Conservation (phyloP, 306 rosid genomes). For the Lathyrus oleraceus region DNA sequence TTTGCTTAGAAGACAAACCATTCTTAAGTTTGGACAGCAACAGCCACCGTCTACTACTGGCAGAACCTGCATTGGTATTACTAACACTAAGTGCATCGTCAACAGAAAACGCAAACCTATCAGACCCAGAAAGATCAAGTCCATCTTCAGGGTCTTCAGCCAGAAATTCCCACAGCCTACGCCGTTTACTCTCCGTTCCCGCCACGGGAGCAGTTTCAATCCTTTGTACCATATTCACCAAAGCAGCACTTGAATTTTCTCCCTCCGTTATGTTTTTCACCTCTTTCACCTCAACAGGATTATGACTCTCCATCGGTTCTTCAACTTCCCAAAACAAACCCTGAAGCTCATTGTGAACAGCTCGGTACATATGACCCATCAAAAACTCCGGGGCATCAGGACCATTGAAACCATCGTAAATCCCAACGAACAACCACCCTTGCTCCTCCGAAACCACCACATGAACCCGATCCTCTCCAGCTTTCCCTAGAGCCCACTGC, state of each 20-base stretch:
- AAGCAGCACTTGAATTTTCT: conserved; percentile 32
- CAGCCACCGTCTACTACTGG: conserved; percentile 73
- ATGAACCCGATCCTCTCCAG: conserved; percentile 93
- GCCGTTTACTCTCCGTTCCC: conserved; percentile 57
- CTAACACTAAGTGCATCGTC: conserved; percentile 81
- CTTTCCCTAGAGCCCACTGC: conserved; percentile 93
- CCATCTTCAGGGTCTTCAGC: conserved; percentile 81
- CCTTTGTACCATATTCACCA: conserved; percentile 47
- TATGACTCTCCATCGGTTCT: conserved; percentile 31
- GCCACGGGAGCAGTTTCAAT: neutral
- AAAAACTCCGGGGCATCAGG: conserved; percentile 91
- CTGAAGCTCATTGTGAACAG: conserved; percentile 78
- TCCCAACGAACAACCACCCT: conserved; percentile 90
- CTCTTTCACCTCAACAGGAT: conserved; percentile 7
- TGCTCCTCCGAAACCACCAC: conserved; percentile 91
- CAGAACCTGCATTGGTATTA: conserved; percentile 79
- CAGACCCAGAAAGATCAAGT: conserved; percentile 92
- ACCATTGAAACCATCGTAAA: conserved; percentile 90
- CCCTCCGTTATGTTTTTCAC: conserved; percentile 19
- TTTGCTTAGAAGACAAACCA: conserved; percentile 77
- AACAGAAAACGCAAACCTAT: conserved; percentile 89
- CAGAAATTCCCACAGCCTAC: conserved; percentile 76
- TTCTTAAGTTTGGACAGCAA: conserved; percentile 72
- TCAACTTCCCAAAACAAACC: conserved; percentile 84
- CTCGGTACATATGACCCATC: conserved; percentile 82